Base-by-base conservation (phyloP, 164 flowering plant genomes). In the Magnolia kwangsiensis region DNA sequence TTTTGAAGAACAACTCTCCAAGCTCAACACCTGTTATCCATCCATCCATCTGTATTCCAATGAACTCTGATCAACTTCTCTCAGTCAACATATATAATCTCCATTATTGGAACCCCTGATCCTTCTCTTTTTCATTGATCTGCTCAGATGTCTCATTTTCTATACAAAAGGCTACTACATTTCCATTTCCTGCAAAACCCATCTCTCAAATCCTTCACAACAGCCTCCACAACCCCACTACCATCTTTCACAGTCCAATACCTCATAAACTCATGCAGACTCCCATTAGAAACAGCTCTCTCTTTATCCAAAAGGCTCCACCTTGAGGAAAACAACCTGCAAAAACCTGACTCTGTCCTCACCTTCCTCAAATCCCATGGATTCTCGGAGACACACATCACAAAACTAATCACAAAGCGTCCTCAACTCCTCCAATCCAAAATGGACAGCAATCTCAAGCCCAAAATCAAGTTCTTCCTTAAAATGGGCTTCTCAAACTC, bases 191-290 rank as follows among this genome's bases (percentile, higher is more conserved):
- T 75, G 19, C 66, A 51, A 27, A 55, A 24, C 72, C 71, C 31
- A 27, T 64, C 2, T 65, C 45, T 51, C 77, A 50, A 50, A 67
- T 68, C 66, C 7, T 50, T 75, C 45, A 67, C 71, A 6, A 37
- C 19, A n/a, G n/a, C 49, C 45, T 21, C 51, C 49, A 31, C 27
- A 20, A 14, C 78, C 51, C 1, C 8, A 4, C 13, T n/a, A 5
- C 73, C 58, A 20, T 76, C 78, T 59, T 18, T 37, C 37, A 69
- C 68, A 0, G 29, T 69, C 24, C 7, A 24, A 27, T 76, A 69
- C 67, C 78, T 76, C 68, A 69, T 76, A 19, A 23, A 69, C 69
- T 69, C 73, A 9, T 76, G 78, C 11, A 68, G 78, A 10, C 51
- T 76, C 16, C 20, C 73, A 27, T 58, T 16, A 11, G 73, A 69